Base-by-base conservation (phyloP, 345 rosid genomes). In the Sonneratia alba region DNA sequence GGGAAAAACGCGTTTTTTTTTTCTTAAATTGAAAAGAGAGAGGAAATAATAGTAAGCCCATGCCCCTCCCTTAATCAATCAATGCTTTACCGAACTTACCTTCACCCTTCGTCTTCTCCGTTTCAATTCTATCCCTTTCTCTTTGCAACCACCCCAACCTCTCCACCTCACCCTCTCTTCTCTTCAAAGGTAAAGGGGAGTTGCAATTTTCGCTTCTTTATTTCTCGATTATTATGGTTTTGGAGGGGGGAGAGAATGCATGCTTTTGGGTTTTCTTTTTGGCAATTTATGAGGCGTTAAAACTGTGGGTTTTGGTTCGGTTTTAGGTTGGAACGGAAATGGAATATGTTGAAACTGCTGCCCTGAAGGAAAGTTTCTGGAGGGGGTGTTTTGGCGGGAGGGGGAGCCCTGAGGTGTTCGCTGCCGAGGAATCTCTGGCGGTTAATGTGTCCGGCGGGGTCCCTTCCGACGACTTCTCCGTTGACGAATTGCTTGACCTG, bases 401-500 rank as follows among this genome's bases (percentile, higher is more conserved):
- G 79, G 92, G 89, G 74, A 62, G 66, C 32, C 63, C 37, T 3
- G 16, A 4, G 37, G 66, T 34, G 36, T 34, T 32, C 19, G 37
- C 37, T 18, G 36, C 11, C 3, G 84, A 77, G 32, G 77, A 66
- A 27, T 71, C 70, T 53, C 9, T 63, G 19, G 57, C 15, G 71
- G 82, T 64, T 69, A 71, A 66, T 87, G 79, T 19, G 87, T 80
- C 77, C 2, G 22, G 11, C 7, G 86, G 77, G 61, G 70, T 73
- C 27, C 61, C 89, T n/a, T 66, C 62, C 32, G 97, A 94, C 16
- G 98, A 94, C 27, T 87, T 83, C 56, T 84, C 79, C 12, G 96
- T 94, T 0, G 97, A 94, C 71, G 91, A 88, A 45, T 79, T 94
- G 48, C 84, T 94, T 27, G 97, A 94, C 82, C 87, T 94, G 76